These are phyloP conservation scores for Nelumbo lutea DNA, from an alignment of 164 flowering plant species.

Conservation along the genomic window DNA sequence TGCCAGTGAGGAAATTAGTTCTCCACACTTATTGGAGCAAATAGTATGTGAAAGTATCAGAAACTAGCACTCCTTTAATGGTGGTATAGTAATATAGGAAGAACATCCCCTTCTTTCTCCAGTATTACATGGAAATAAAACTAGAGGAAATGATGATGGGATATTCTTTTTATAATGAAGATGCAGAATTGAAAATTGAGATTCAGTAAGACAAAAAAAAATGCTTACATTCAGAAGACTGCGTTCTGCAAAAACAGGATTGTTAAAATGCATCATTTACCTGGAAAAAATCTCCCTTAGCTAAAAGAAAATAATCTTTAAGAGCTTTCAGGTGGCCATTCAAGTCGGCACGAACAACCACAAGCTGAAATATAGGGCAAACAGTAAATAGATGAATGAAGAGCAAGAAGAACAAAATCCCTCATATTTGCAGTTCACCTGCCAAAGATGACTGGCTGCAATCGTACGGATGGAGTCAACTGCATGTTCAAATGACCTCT, in stretches of 20 bases:
- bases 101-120: too few species aligned
- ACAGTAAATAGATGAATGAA: conserved; percentile 11
- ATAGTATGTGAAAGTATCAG: too few species aligned
- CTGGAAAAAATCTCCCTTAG: conserved; percentile 98
- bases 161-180: conserved; percentile 1
- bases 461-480: conserved; percentile 71
- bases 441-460: conserved; percentile 99
- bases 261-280: conserved; percentile 28
- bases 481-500: conserved; percentile 83
- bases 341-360: conserved; percentile 94
- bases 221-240: neutral
- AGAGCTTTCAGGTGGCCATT: conserved; percentile 95
- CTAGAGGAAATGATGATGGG: neutral
- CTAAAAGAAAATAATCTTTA: conserved; percentile 92
- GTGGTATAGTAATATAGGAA: too few species aligned
- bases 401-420: conserved; percentile 7
- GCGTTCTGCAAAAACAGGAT: neutral
- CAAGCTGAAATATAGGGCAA: conserved; percentile 58
- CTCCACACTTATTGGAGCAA: neutral
- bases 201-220: neutral
- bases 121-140: too few species aligned
- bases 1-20: neutral
- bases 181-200: neutral
- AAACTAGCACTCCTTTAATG: too few species aligned
- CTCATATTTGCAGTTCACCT: conserved; percentile 42